Percentiles rank a stretch among this genome's conserved stretches.
Conservation (phyloP, 305 asterid genomes). For the Fraxinus sp. region DNA sequence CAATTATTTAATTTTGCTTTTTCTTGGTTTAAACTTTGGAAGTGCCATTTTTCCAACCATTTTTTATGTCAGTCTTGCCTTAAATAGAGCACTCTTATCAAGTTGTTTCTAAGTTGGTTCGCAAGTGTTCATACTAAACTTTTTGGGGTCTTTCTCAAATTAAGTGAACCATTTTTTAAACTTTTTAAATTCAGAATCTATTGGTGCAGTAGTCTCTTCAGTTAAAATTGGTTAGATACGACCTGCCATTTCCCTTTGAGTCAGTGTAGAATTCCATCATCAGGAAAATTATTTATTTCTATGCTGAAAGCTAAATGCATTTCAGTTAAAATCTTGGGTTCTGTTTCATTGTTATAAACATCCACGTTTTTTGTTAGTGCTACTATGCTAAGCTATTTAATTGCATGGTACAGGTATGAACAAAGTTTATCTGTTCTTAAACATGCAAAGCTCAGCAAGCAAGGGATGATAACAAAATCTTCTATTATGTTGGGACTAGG, state of each 20-base stretch:
- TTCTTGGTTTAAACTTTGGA: neutral
- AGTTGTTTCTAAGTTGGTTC: neutral
- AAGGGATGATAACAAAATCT: constrained; percentile 90
- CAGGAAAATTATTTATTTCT: neutral
- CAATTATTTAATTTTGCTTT: neutral
- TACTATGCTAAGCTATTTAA: constrained; percentile 17
- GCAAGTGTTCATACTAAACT: neutral
- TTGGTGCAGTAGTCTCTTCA: neutral
- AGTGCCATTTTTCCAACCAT: neutral
- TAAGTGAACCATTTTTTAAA: neutral
- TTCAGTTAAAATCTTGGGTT: neutral
- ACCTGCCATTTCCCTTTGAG: neutral
- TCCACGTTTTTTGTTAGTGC: neutral
- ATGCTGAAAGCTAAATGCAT: neutral
- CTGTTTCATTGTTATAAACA: neutral
- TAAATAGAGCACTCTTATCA: neutral
- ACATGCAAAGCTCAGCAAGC: constrained; percentile 79
- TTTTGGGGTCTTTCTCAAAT: neutral
- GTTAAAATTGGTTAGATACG: neutral
- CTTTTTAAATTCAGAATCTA: neutral
- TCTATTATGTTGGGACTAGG: constrained; percentile 98
- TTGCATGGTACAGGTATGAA: constrained; percentile 60
- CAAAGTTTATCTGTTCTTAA: constrained; percentile 87
- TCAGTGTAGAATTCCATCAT: neutral
- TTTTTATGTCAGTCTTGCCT: neutral